These are phyloP conservation scores for Combretum micranthum DNA, from an alignment of 345 rosid species.

Conservation along the genomic window DNA sequence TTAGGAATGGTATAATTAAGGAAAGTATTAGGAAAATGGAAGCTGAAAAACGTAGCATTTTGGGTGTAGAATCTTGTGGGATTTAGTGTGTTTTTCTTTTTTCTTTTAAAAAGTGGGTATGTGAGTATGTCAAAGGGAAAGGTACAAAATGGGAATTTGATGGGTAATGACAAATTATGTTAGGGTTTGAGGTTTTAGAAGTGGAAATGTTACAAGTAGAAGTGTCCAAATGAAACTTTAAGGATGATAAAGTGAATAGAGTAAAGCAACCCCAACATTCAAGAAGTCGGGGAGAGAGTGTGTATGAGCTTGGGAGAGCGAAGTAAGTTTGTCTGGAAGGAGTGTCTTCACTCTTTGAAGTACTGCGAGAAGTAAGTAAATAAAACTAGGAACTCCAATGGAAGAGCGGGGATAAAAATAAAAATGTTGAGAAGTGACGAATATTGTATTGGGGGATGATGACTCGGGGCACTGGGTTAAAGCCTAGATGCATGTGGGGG, in stretches of 20 bases:
- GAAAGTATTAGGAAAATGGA: not conserved
- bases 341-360: slow-evolving; percentile 3
- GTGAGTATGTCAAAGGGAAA: not conserved
- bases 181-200: not conserved
- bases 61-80: not conserved
- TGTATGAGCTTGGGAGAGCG: not conserved
- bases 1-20: not conserved
- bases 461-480: no score
- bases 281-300: not conserved
- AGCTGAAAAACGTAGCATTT: slow-evolving; percentile 1
- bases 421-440: no score
- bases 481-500: no score
- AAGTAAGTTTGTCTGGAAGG: slow-evolving; percentile 5
- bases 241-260: no score
- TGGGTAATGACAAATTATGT: not conserved
- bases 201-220: slow-evolving; percentile 10
- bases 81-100: not conserved
- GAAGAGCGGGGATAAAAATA: no score
- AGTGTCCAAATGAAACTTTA: slow-evolving; percentile 13
- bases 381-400: no score
- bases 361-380: no score
- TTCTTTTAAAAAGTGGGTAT: not conserved
- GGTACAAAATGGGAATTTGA: slow-evolving; percentile 7
- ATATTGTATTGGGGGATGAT: no score
- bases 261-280: no score